Percentiles rank a stretch among this genome's conserved stretches.
These are phyloP conservation scores for Syncephalastrum contaminatum DNA, from an alignment of 371 early-diverging fungal genomes.

Conservation along the genomic window DNA sequence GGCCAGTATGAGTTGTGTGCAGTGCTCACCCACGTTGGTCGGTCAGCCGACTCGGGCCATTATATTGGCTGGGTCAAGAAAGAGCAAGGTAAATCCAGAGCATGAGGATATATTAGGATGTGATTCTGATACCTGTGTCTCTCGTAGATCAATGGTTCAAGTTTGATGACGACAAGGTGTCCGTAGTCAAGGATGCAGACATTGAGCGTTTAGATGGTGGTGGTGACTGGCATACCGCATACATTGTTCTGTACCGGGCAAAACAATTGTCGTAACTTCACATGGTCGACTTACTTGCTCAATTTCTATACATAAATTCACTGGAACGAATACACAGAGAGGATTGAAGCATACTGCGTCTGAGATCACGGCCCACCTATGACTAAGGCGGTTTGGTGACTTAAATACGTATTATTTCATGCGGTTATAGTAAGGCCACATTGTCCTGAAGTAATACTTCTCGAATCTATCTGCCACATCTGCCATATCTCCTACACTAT, in stretches of 20 bases:
- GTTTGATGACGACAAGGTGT: slow-evolving; percentile 96
- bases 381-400: too few relatives aligned
- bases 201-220: slow-evolving; percentile 93
- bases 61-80: slow-evolving; percentile 91
- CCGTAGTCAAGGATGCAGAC: slow-evolving; percentile 79
- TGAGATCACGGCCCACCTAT: too few relatives aligned
- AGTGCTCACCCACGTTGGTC: slow-evolving; percentile 87
- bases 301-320: too few relatives aligned
- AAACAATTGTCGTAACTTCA: slow-evolving; percentile 33
- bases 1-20: slow-evolving; percentile 81
- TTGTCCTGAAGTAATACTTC: too few relatives aligned
- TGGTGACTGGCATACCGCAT: slow-evolving; percentile 87
- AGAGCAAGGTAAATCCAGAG: slow-evolving; percentile 32
- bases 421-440: too few relatives aligned
- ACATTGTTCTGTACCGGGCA: slow-evolving; percentile 77
- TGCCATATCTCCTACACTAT: too few relatives aligned
- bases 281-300: too few relatives aligned
- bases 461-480: too few relatives aligned
- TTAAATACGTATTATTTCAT: too few relatives aligned
- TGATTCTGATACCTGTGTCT: neutral
- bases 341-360: too few relatives aligned
- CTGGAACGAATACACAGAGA: too few relatives aligned
- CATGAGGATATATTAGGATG: neutral
- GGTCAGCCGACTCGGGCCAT: slow-evolving; percentile 87
- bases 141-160: slow-evolving; percentile 82